Percentiles rank a stretch among this genome's conserved stretches.
phyloP scores from a whole-genome alignment of 2,329 filamentous ascomycete genomes.

The Xylariaceae sp. region DNA sequence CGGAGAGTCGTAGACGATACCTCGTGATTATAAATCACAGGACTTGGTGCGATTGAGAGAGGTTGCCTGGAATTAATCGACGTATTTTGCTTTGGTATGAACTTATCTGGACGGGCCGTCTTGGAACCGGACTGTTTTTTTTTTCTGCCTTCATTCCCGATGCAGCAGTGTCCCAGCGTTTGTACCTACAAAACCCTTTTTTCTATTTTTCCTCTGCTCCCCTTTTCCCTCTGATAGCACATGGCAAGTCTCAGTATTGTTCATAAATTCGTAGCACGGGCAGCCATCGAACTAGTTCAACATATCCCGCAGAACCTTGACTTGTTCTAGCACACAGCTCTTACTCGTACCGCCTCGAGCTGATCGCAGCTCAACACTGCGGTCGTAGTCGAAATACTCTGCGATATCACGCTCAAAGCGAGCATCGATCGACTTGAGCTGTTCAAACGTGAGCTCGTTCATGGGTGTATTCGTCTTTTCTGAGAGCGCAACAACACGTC shows the following conservation, averaged over 20 bases:
- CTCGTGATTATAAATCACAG: background rate
- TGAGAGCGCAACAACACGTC: conserved; percentile 64
- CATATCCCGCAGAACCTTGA: conserved; percentile 44
- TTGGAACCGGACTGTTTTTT: background rate
- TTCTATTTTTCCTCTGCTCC: background rate
- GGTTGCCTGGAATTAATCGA: background rate
- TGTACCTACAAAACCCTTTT: background rate
- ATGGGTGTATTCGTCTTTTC: conserved; percentile 63
- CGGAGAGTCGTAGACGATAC: conserved; percentile 2
- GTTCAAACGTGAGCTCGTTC: conserved; percentile 62
- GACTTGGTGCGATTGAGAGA: background rate
- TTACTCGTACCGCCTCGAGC: conserved; percentile 68
- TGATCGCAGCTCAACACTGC: conserved; percentile 71
- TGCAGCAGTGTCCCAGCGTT: background rate
- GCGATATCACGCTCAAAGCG: conserved; percentile 50
- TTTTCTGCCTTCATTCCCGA: background rate
- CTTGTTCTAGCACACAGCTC: conserved; percentile 59
- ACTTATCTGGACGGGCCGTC: background rate
- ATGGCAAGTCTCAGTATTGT: background rate
- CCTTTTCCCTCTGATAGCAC: background rate
- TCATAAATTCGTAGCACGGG: background rate
- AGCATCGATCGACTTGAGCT: conserved; percentile 8
- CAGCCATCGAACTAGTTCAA: conserved; percentile 22
- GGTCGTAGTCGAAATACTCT: conserved; percentile 75
- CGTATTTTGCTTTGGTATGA: background rate